Evolutionary conservation across 2,329 filamentous ascomycete genomes (phyloP), one percentile per base, ranked within the genome.

Genomic region (Pseudogymnoascus sp.): DNA sequence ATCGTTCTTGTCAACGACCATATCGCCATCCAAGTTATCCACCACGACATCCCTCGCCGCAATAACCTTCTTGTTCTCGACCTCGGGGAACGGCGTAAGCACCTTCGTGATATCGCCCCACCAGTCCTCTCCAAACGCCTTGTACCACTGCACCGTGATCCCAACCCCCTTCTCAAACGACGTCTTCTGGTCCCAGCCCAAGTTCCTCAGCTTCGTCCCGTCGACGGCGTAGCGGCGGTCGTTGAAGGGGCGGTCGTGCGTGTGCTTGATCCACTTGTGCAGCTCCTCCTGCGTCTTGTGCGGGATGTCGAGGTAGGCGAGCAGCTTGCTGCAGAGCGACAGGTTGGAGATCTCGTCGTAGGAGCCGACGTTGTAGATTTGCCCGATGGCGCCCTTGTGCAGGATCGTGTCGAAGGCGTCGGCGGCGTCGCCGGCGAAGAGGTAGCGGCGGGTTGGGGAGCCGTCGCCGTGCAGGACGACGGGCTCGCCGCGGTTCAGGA

Each of bases 321-420:
- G 79, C 17, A 93, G 78, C 73, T 82, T 83, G 64, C 77, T 76
- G 75, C 89, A 89, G 5, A 93, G 79, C 2, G 86, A 80, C 17
- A 89, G 77, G 72, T 93, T 93, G 67, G 88, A 89, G 56, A 93
- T 83, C 72, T 93, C 89, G 72, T 92, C 88, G 65, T 83, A 82
- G 0, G 90, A 93, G 50, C 88, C 88, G 9, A 95, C 88, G 67
- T 95, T 95, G 80, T 95, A 95, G 65, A 90, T 84, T 70, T 92
- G 87, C 1, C 89, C 89, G 35, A 89, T 79, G 60, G 81, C 77
- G 19, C 90, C 90, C 70, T 85, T 87, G 80, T 95, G 90, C 23
- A 95, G 81, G 70, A 95, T 91, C 0, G 89, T 91, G 76, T 95
- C 90, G 70, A 93, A 89, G 1, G 89, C 90, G 71, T 93, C 89